Evolutionary conservation across 306 rosid species (phyloP), one percentile per base, ranked within the genome.

Genomic region (Vigna unguiculata): DNA sequence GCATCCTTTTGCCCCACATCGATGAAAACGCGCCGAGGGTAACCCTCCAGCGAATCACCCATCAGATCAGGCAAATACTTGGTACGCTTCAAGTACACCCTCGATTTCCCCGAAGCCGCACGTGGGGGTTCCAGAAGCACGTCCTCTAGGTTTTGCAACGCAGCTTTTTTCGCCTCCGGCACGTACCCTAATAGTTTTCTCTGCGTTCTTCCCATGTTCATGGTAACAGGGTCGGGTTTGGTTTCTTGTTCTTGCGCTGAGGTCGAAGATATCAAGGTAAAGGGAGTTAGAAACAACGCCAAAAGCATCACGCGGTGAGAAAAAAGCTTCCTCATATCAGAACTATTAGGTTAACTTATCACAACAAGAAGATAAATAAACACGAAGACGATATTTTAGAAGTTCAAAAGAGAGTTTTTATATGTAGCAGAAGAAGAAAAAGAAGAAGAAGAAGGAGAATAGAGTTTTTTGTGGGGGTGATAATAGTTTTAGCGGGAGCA

Each of bases 81-180:
- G 0, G 96, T 91, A 48, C 85, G 72, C 80, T 91, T 90, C 78
- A 86, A 79, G 48, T 90, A 90, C 16, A 81, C 67, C 19, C 78
- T 85, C 0, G 96, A 93, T 21, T 86, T 91, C 43, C 89, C 77
- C 0, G 90, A 93, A 0, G 91, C 69, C 0, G 91, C 81, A 21
- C 97, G 84, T 2, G 98, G 98, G 0, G 98, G 97, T 59, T 91
- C 96, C 1, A 93, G 86, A 7, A 93, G 91, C 15, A 93, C 93
- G 7, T 91, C 92, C 79, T 93, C 97, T 0, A 91, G 92, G 9
- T 91, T 86, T 67, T 83, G 82, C 34, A 93, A 73, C 3, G 97
- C 97, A 0, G 84, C 91, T 83, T 85, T 87, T 73, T 88, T 93
- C 0, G 93, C 91, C 9, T 83, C 91, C 0, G 80, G 25, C 0